Evolutionary conservation across 306 rosid genomes (phyloP).

Genomic region (Alnus rubra): DNA sequence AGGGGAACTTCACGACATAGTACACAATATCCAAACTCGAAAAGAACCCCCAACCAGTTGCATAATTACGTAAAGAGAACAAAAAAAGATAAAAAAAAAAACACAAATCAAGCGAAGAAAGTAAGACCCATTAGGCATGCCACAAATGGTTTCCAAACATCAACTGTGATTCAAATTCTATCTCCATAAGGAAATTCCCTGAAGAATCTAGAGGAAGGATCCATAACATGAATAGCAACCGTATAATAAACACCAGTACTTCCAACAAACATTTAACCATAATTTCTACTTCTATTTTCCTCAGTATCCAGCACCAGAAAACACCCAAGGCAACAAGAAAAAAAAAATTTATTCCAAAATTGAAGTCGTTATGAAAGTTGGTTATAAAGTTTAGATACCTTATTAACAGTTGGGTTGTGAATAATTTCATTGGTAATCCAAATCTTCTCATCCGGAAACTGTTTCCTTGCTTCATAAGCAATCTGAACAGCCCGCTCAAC

Average conservation of each 20-base stretch:
- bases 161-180: neutral
- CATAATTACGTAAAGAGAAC: neutral
- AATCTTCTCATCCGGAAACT: constrained; percentile 74
- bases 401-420: constrained; percentile 92
- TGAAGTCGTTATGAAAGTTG: neutral
- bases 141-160: neutral
- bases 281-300: neutral
- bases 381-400: constrained; percentile 41
- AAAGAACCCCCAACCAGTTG: neutral
- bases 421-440: constrained; percentile 97
- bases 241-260: neutral
- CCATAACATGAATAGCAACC: neutral
- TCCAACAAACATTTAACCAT: neutral
- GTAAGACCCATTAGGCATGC: neutral
- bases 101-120: neutral
- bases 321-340: neutral
- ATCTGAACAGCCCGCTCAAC: constrained; percentile 98
- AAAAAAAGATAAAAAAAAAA: neutral
- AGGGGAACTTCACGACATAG: neutral
- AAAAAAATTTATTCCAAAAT: neutral
- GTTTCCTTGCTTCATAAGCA: constrained; percentile 96
- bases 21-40: neutral
- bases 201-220: neutral
- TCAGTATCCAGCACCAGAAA: neutral
- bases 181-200: neutral